Evolutionary conservation across 2,329 filamentous ascomycete species (phyloP), one percentile per base, ranked within the genome.

Genomic region (Fusarium haematococcum): DNA sequence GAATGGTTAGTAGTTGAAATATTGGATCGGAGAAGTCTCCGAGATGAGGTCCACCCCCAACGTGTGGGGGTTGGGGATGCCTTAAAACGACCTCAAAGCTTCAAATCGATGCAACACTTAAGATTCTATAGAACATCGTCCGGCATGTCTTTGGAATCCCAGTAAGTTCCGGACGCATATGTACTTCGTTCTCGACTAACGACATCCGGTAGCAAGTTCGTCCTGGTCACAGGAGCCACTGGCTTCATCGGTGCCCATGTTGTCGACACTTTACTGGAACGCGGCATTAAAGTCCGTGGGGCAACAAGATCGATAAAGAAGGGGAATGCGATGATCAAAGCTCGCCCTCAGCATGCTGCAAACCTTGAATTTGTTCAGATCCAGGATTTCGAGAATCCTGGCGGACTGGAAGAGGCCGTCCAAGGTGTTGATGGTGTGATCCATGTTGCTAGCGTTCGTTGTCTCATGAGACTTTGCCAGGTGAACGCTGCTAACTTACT

Each of bases 311-410:
- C 81, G 1, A 33, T 76, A 18, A 70, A 76, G 3, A 83, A 82
- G 25, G 81, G 79, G 1, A 65, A 81, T 9, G 68, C 70, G 4
- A 83, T 87, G 81, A 80, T 81, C 39, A 76, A 79, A n/a, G 80
- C 81, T 2, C 79, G 84, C 2, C 81, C 80, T 0, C 79, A 85
- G 58, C 80, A 83, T 58, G 71, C 75, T 5, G 77, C 69, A 1
- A 79, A 78, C 20, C 79, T 87, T 14, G 83, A 86, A 37, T 86
- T 86, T 52, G 81, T 86, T 2, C 76, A 83, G 27, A 81, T 87
- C 0, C 69, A 80, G 6, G 85, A 87, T 62, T 86, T 88, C 61
- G 78, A 83, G 13, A 79, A 81, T 1, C 76, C 79, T 0, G 81
- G 81, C 0, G 83, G 81, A 1, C 81, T 87, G 6, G 72, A 77